Evolutionary conservation across 129 eudicot species (phyloP).

Genomic region (Flaveria linearis): DNA sequence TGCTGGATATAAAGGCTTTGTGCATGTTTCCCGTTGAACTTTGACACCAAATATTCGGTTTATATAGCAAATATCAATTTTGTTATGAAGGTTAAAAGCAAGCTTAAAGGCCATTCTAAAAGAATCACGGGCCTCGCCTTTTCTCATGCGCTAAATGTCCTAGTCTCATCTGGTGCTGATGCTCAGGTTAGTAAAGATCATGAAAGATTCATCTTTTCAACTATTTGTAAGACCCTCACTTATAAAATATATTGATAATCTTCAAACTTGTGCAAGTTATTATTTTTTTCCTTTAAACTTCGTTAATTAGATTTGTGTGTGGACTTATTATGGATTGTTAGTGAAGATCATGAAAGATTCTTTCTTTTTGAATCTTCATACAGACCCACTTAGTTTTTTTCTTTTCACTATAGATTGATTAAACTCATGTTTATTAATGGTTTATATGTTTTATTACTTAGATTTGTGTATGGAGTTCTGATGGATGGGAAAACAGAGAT

Average conservation of each 20-base stretch:
- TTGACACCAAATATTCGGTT: not conserved
- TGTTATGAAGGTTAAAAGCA: constrained; percentile 78
- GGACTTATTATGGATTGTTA: constrained; percentile 51
- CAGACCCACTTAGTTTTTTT: not conserved
- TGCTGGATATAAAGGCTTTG: not conserved
- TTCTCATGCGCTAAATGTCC: constrained; percentile 69
- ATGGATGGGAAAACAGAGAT: constrained; percentile 80
- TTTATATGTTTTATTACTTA: constrained; percentile 32
- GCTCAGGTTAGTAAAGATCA: constrained; percentile 64
- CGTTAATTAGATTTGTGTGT: constrained; percentile 63
- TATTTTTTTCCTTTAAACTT: not conserved
- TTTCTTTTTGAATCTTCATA: constrained; percentile 13
- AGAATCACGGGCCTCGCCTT: constrained; percentile 92
- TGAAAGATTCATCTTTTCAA: not conserved
- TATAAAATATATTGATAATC: too few relatives aligned
- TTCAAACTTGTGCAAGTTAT: not conserved
- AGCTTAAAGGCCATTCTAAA: constrained; percentile 89
- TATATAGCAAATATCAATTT: not conserved
- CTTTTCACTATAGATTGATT: not conserved
- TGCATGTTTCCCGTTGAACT: not conserved
- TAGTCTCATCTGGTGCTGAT: constrained; percentile 96
- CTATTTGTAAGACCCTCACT: not conserved
- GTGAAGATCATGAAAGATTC: constrained; percentile 42
- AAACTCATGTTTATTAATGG: not conserved
- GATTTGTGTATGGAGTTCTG: constrained; percentile 91